Percentiles rank a stretch among this genome's conserved stretches.
phyloP scores from a whole-genome alignment of 345 rosid genomes.

The Diplotaxis tenuifolia region DNA sequence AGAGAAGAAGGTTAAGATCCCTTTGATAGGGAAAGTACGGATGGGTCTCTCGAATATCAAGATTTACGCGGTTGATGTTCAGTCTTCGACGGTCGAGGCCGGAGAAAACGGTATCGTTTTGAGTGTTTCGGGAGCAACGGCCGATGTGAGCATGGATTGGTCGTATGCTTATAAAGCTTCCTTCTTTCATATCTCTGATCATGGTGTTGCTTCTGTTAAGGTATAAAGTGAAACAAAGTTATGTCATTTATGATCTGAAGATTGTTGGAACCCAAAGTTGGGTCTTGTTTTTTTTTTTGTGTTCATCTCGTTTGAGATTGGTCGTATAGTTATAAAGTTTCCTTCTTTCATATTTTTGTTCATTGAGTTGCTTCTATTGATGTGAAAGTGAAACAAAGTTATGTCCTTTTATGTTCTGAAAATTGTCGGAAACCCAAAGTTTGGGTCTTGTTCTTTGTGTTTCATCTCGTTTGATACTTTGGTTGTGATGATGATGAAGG shows the following conservation, averaged over 20 bases:
- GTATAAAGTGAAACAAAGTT: slow-evolving; percentile 25
- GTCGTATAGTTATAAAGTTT: slow-evolving; percentile 58
- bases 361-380: slow-evolving; percentile 57
- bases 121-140: slow-evolving; percentile 58
- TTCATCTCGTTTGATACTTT: too few species aligned
- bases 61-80: slow-evolving; percentile 43
- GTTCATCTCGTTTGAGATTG: slow-evolving; percentile 43
- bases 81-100: slow-evolving; percentile 49
- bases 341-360: slow-evolving; percentile 58
- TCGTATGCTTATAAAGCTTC: slow-evolving; percentile 56
- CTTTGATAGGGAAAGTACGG: slow-evolving; percentile 55
- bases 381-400: slow-evolving; percentile 35
- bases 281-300: not conserved
- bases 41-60: slow-evolving; percentile 53
- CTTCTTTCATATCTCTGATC: slow-evolving; percentile 55
- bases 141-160: slow-evolving; percentile 73
- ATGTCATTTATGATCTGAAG: not conserved
- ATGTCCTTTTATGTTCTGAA: not conserved
- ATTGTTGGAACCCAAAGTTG: not conserved
- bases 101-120: slow-evolving; percentile 48
- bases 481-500: slow-evolving; percentile 40
- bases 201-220: slow-evolving; percentile 63
- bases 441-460: not conserved
- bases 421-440: not conserved
- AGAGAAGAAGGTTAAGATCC: slow-evolving; percentile 55